Evolutionary conservation across 2,329 filamentous ascomycete species (phyloP), one percentile per base, ranked within the genome.

Genomic region (Cladorrhinum sp.): DNA sequence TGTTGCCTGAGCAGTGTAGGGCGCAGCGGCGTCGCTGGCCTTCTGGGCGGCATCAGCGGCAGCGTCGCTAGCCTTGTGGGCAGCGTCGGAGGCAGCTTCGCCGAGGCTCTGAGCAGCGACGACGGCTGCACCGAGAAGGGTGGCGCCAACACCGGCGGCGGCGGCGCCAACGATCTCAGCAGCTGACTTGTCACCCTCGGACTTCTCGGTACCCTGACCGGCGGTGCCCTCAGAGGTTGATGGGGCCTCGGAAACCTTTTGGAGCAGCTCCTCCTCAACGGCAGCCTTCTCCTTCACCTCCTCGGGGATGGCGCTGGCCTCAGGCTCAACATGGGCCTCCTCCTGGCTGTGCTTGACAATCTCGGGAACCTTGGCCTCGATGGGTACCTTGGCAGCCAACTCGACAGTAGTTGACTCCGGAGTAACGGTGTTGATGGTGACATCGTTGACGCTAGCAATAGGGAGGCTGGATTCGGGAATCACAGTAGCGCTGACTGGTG

Each of bases 391-490:
- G 56, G 82, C 87, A 42, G 89, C 89, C 65, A 93, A 79, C 9
- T 78, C 82, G 62, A 87, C 86, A 24, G 91, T 94, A 46, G 90
- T 89, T 2, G 88, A 74, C 73, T 77, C 67, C 75, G 85, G 67
- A 67, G 77, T 73, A 53, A 78, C 79, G n/a, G 80, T 82, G 68
- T 79, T 82, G 67, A 86, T 81, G 57, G 77, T 76, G 54, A 76
- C 78, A 59, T 78, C 76, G 26, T 72, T 73, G 61, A 70, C 69
- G 57, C 73, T 71, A 33, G 71, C 68, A 57, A 92, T 88, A 12
- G 90, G 89, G 65, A 95, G 80, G 74, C 89, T 91, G 7, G 91
- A 94, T 76, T 96, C 91, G 18, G 92, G 91, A 65, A 95, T 92
- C 73, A 90, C 79, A 74, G 81, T 87, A 64, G 80, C 82, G 51